These are phyloP conservation scores for Kodamaea leandrae DNA, from an alignment of 805 yeast genomes.

Conservation along the genomic window DNA sequence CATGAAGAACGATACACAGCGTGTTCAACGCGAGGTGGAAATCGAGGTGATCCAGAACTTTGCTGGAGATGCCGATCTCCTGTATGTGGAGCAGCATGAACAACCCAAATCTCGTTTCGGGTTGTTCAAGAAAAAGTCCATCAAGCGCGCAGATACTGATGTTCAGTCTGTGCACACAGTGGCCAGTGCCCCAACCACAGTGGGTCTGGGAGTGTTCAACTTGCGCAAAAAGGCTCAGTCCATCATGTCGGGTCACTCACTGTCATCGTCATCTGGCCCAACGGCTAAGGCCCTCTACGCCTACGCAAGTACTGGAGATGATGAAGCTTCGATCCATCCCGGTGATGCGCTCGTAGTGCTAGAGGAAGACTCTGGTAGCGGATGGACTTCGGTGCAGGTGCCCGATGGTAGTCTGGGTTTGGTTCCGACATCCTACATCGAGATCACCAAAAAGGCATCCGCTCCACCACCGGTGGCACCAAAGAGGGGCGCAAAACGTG, in stretches of 20 bases:
- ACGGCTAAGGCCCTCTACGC: constrained; percentile 57
- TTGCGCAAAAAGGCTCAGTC: constrained; percentile 33
- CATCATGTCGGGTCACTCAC: constrained; percentile 16
- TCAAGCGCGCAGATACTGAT: constrained; percentile 19
- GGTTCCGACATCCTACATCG: constrained; percentile 81
- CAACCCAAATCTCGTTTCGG: constrained; percentile 59
- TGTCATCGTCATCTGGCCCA: constrained; percentile 6
- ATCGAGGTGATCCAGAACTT: constrained; percentile 86
- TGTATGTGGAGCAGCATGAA: constrained; percentile 50
- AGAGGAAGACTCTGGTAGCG: constrained; percentile 81
- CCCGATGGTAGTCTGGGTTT: constrained; percentile 59
- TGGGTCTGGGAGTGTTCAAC: constrained; percentile 32
- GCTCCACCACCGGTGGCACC: constrained; percentile 83
- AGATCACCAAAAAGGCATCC: constrained; percentile 41
- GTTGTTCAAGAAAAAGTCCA: constrained; percentile 38
- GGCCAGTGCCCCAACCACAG: constrained; percentile 18
- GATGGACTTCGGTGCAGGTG: constrained; percentile 71
- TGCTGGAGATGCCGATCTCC: constrained; percentile 71
- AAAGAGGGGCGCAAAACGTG: constrained; percentile 64
- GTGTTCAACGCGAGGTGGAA: constrained; percentile 80
- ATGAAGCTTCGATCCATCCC: constrained; percentile 61
- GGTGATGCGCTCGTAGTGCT: constrained; percentile 63
- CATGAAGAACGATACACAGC: constrained; percentile 66
- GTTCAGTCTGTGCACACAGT: constrained; percentile 33
- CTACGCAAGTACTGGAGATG: constrained; percentile 68